Evolutionary conservation across 1,139 yeast genomes (phyloP), one percentile per base, ranked within the genome.

Genomic region (Barnettozyma hawaiiensis): DNA sequence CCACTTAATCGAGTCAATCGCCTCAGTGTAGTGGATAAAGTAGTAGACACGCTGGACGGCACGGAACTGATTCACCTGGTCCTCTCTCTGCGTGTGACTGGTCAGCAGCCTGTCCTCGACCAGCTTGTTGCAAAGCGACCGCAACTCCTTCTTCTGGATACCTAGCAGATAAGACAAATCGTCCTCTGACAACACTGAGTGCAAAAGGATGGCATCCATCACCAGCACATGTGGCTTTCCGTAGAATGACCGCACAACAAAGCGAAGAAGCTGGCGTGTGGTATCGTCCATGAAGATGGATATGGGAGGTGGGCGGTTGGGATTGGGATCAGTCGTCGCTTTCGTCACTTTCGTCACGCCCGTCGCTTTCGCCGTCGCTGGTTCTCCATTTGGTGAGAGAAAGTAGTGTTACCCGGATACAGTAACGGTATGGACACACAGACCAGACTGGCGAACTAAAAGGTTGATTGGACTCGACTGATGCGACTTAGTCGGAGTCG

Each of bases 1-100:
- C 97, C 97, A 94, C 64, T 94, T 92, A 60, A 92, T 81, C 14
- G 97, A 80, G 65, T 92, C 98, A 37, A 94, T 85, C 1, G 97
- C 95, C 60, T 89, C 96, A 2, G 97, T 87, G 59, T 78, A 80
- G 58, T 87, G 96, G 45, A 92, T 81, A 60, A 76, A 92, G 64
- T 81, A 92, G 61, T 89, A 92, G 0, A 94, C 84, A 58, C 90
- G 73, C 18, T 85, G 76, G 35, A 73, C 70, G 43, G 85, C 76
- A 48, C 96, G 72, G 52, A 75, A 84, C 48, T 79, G 84, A 7
- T 76, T 73, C 37, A 82, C 85, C 46, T 85, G 96, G 8, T 42
- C 45, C 62, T 87, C 96, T 62, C 86, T 81, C 61, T 89, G 96
- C 27, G 80, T 70, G 53, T 85, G 90, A 26, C 70, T 68, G 18